Base-by-base conservation (phyloP, 768 basidiomycete species). In the Glaciozyma martinii region DNA sequence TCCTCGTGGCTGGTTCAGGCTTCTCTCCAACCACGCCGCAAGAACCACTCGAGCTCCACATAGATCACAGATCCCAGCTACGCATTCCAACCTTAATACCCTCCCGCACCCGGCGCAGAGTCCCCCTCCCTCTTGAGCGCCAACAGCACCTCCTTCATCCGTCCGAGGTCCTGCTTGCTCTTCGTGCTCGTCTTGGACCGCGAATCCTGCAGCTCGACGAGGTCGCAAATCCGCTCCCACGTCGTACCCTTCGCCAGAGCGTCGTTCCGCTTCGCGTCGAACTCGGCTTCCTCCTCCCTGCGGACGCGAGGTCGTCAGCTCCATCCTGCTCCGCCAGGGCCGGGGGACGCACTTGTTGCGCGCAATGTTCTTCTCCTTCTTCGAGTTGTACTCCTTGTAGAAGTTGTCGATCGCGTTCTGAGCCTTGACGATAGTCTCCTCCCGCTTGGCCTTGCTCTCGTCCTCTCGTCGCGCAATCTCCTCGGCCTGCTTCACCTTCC, bases 181-280 rank as follows among this genome's bases (percentile, higher is more conserved):
- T 91, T 84, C 23, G 92, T 86, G 71, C 90, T 81, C 6, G 92
- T 97, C 80, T 98, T 99, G 81, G 89, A 92, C 77, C 98, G 91
- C 61, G 92, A 95, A 76, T 98, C 97, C 76, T 94, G 85, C 44
- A 99, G 81, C 71, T 93, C 90, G 66, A 95, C 78, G 58, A 85
- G 78, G 32, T 85, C 85, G 75, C 86, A 87, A 74, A 99, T 94
- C 44, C 95, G 87, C 71, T 91, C 85, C 94, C 94, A 99, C 12
- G 92, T 94, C 27, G 94, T 95, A 30, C 94, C 95, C 60, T 82
- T 81, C 0, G 90, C 86, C 58, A 98, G 84, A 15, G 85, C 83
- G 56, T 85, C 86, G 27, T 83, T 83, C 61, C 91, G 79, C n/a
- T 79, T 77, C 21, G 83, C 80, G 47, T 93, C 73, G 79, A 87